These are phyloP conservation scores for Aspergillus sp. DNA, from an alignment of 2,329 filamentous ascomycete species.

Conservation along the genomic window DNA sequence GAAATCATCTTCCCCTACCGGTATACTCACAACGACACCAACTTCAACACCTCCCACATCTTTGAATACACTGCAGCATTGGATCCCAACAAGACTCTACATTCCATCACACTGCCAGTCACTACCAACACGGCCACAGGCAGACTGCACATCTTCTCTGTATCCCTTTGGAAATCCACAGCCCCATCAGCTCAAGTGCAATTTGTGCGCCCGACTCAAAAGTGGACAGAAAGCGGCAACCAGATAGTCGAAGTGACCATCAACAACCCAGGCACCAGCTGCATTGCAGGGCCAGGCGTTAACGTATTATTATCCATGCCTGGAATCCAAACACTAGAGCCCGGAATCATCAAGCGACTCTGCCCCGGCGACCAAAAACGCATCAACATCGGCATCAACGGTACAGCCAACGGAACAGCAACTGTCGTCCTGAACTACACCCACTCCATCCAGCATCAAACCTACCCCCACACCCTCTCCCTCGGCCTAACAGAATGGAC, in stretches of 20 bases:
- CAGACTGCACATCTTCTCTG: background rate
- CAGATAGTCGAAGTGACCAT: background rate
- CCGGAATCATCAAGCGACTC: conserved; percentile 1
- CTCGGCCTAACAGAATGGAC: conserved; percentile 3
- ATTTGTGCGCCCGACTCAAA: conserved; percentile 1
- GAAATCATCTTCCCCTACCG: conserved; percentile 7
- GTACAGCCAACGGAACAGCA: conserved; percentile 2
- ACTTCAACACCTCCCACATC: conserved; percentile 7
- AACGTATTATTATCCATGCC: background rate
- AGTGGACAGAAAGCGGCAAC: conserved; percentile 3
- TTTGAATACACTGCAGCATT: conserved; percentile 4
- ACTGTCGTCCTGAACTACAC: background rate
- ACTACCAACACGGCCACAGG: background rate
- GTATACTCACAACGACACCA: conserved; percentile 1
- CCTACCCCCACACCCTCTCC: background rate
- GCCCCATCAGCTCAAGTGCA: background rate
- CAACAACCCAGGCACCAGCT: background rate
- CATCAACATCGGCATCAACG: background rate
- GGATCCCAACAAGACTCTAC: background rate
- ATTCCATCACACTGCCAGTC: background rate
- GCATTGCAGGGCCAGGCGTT: background rate
- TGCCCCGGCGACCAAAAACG: conserved; percentile 5
- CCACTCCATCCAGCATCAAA: background rate
- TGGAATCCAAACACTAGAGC: background rate
- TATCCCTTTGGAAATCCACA: background rate